Evolutionary conservation across 176 grass and related monocot species (phyloP), one percentile per base, ranked within the genome.

Genomic region (Panicum miliaceum): DNA sequence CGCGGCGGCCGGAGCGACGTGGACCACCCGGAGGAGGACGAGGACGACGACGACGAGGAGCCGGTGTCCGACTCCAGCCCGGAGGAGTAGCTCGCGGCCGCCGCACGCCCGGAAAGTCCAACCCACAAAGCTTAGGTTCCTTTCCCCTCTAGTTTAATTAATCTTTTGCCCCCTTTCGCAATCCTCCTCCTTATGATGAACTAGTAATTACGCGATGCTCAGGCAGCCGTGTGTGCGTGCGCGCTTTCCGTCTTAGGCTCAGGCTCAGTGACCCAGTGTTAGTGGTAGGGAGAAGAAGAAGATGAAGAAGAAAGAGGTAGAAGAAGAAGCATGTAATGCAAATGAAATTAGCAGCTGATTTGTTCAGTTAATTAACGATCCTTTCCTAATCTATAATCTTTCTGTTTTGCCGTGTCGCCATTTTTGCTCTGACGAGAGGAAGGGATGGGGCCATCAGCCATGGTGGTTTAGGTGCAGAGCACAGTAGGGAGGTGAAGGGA

Each of bases 61-160:
- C 94, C 90, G 4, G 84, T 88, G 75, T 96, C 94, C 15, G 91
- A 89, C 67, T 93, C 91, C 16, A 96, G 91, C 86, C 91, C 86
- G 1, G 90, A 96, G 56, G 88, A 86, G 70, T 51, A 73, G 13
- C 41, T 11, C 42, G 2, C 1, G 3, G n/a, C 20, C n/a, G 45
- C 13, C 47, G 50, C 36, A 23, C 8, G 9, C 56, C 57, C 83
- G 50, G 70, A 79, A 81, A 87, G 89, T 87, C 81, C 86, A 84
- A 75, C 42, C 38, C 29, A 32, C 75, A 87, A 84, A 80, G 72
- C 34, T 80, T 87, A 74, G 75, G 51, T 57, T 75, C 66, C 84
- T 75, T 85, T 85, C 12, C 12, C 12, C 74, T 35, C 73, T 82
- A 61, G 77, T 83, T 10, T 47, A 47, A 41, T 41, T 41, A 46